These are phyloP conservation scores for Smallanthus sonchifolius DNA, from an alignment of 129 eudicot species.

Conservation along the genomic window DNA sequence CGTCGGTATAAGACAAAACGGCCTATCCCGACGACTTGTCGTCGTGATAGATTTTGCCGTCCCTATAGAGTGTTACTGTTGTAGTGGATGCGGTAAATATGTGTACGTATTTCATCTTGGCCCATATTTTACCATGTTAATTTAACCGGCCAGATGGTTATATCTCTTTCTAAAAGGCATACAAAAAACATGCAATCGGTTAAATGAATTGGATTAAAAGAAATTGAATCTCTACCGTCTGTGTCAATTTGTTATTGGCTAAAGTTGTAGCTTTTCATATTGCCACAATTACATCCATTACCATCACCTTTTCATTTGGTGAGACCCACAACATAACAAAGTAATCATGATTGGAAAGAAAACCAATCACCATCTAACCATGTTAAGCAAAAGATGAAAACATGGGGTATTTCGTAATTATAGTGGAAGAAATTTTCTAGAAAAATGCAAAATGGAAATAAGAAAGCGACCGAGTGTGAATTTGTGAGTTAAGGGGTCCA, in stretches of 20 bases:
- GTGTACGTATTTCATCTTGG: too few species aligned
- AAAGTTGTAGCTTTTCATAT: background rate
- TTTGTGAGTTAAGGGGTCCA: slow-evolving; percentile 10
- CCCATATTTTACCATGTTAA: too few species aligned
- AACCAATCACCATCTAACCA: background rate
- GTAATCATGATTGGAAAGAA: background rate
- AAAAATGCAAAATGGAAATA: background rate
- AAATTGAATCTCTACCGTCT: background rate
- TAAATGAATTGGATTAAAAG: background rate
- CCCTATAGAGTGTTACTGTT: too few species aligned
- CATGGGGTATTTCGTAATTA: slow-evolving; percentile 5
- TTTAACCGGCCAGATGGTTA: too few species aligned
- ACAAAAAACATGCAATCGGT: too few species aligned
- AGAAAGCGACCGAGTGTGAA: background rate
- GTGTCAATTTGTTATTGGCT: background rate
- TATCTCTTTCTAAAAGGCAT: too few species aligned
- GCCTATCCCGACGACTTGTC: too few species aligned
- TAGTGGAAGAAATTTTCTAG: background rate
- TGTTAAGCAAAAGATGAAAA: background rate
- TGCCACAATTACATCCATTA: background rate
- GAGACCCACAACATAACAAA: background rate
- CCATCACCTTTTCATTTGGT: background rate
- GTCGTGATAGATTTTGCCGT: too few species aligned
- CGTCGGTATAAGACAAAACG: too few species aligned
- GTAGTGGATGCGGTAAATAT: too few species aligned